Evolutionary conservation across 2,329 filamentous ascomycete species (phyloP).

Genomic region (Colletotrichum australisinense): DNA sequence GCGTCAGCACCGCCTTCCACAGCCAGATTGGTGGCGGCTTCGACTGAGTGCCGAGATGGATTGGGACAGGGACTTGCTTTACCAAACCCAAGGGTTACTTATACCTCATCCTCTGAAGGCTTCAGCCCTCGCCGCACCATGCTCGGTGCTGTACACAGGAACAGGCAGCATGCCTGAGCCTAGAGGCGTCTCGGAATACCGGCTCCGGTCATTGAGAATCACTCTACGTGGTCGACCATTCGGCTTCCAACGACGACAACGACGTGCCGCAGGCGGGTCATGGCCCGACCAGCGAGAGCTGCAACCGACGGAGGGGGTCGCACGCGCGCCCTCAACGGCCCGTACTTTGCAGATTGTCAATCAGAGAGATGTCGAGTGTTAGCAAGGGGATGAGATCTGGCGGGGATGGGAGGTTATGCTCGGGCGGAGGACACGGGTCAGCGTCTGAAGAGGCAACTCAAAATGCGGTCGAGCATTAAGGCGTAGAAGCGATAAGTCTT

Average conservation of each 20-base stretch:
- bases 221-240: background rate
- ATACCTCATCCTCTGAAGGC: constrained; percentile 33
- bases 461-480: background rate
- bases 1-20: constrained; percentile 95
- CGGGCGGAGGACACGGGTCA: constrained; percentile 1
- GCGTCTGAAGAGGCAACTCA: constrained; percentile 10
- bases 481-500: background rate
- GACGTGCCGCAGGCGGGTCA: constrained; percentile 34
- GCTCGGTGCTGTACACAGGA: constrained; percentile 32
- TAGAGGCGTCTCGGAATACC: constrained; percentile 17
- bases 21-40: constrained; percentile 84
- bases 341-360: constrained; percentile 30
- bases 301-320: constrained; percentile 28
- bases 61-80: constrained; percentile 29
- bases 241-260: constrained; percentile 20
- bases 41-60: constrained; percentile 54
- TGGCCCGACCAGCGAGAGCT: constrained; percentile 35
- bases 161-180: constrained; percentile 24
- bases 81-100: constrained; percentile 25
- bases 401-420: background rate
- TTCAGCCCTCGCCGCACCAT: constrained; percentile 34
- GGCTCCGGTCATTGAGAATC: background rate
- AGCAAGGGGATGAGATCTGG: constrained; percentile 14
- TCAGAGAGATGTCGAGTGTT: constrained; percentile 30
- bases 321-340: constrained; percentile 34